Base-by-base conservation (phyloP, 306 rosid genomes). In the Quercus wislizeni region DNA sequence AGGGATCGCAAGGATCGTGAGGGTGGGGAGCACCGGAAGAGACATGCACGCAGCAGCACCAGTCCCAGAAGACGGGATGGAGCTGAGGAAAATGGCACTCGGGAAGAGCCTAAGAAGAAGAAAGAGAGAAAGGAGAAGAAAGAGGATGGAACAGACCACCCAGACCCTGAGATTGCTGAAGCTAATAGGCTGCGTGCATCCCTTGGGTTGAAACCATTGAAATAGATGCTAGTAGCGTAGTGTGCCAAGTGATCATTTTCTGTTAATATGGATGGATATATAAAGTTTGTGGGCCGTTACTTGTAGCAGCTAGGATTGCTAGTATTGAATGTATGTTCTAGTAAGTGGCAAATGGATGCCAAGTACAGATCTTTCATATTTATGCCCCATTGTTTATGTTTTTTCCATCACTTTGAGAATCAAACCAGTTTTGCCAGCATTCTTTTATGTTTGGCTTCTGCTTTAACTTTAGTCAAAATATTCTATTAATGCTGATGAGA, bases 201-300 rank as follows among this genome's bases (percentile, higher is more conserved):
- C 59, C 90, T 93, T 49, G 99, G 99, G 76, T 64, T 95, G 96
- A 94, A 93, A 81, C 98, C 98, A 6, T 85, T 94, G 76, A 92
- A 77, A 82, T 81, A 76, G 63, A 76, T 41, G 73, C 18, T 73
- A 41, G 62, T 71, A 81, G 14, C 25, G 2, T 19, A 5, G 20
- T 52, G 35, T 14, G 57, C 55, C 31, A 63, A 57, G 20, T 41
- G 59, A 30, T 77, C 46, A 38, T 63, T 38, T 27, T 18, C 27
- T 27, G 27, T 55, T 18, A 55, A 73, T 55, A 55, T 73, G 52
- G 18, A 51, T 27, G 63, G 25, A 55, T 55, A 5, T 18, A 28
- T 20, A 14, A 8, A 19, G 30, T 73, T n/a, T 55, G 28, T 55
- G 30, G 25, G 28, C 59, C 76, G 33, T 30, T 23, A 9, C 59